phyloP scores from a whole-genome alignment of 768 basidiomycete species.

The Termitomyces sp. region DNA sequence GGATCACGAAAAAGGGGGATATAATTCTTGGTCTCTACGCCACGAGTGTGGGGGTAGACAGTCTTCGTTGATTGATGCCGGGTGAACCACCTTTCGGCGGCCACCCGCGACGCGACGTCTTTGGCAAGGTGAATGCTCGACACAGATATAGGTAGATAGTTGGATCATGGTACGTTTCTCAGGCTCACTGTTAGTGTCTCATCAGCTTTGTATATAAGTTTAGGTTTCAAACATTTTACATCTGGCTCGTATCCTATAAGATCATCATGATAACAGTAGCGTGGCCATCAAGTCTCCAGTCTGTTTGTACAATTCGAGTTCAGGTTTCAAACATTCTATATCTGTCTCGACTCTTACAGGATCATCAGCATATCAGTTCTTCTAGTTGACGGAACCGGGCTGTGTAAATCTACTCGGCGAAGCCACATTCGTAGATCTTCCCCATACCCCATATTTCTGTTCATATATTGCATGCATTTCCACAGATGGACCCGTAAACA shows the following conservation, averaged over 20 bases:
- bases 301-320: too few species aligned
- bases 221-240: not conserved
- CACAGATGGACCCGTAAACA: too few species aligned
- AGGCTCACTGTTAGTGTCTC: not conserved
- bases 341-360: too few species aligned
- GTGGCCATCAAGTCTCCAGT: too few species aligned
- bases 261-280: not conserved
- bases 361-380: too few species aligned
- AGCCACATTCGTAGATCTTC: too few species aligned
- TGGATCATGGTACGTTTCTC: not conserved
- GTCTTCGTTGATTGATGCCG: not conserved
- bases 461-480: too few species aligned
- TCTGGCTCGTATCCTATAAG: not conserved
- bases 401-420: too few species aligned
- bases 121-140: not conserved
- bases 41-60: not conserved
- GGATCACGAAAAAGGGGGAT: not conserved
- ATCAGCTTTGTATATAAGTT: not conserved
- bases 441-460: too few species aligned
- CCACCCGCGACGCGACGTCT: too few species aligned
- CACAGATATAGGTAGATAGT: not conserved
- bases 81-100: too few species aligned
- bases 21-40: not conserved
- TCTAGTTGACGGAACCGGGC: too few species aligned
- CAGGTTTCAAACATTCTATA: not conserved